Conservation (phyloP, 2,329 filamentous ascomycete species). For the Sarocladiaceae sp. region DNA sequence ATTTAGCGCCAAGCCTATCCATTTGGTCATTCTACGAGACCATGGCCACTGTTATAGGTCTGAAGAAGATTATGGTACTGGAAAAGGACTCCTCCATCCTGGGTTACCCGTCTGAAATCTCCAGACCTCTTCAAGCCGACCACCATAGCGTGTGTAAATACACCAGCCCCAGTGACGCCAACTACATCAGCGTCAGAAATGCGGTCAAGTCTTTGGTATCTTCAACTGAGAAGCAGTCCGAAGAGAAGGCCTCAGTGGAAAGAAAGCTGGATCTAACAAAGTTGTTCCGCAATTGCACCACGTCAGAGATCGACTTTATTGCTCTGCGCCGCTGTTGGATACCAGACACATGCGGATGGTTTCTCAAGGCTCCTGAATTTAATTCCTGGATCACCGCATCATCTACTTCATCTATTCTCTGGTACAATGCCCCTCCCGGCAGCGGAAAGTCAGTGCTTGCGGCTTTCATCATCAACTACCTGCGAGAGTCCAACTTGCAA, state of each 20-base stretch:
- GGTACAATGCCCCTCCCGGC: conserved; percentile 26
- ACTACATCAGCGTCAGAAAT: conserved; percentile 29
- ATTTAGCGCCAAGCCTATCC: no score
- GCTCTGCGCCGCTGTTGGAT: no score
- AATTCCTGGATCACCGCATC: conserved; percentile 13
- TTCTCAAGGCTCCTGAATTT: conserved; percentile 17
- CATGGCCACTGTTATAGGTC: no score
- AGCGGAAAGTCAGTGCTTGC: conserved; percentile 31
- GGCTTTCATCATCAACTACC: conserved; percentile 24
- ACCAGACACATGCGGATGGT: conserved; percentile 17
- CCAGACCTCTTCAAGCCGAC: conserved; percentile 33
- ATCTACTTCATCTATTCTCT: conserved; percentile 27
- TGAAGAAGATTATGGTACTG: no score
- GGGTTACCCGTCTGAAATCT: conserved; percentile 35
- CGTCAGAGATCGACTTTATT: no score
- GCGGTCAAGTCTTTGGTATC: conserved; percentile 21
- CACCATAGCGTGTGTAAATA: conserved; percentile 40
- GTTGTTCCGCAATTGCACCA: no score
- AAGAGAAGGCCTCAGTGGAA: conserved; percentile 10
- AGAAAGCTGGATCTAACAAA: conserved; percentile 23
- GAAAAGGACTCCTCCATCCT: conserved; percentile 36
- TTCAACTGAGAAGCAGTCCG: conserved; percentile 7
- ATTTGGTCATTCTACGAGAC: no score
- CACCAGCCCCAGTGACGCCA: conserved; percentile 26
- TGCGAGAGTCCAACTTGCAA: conserved; percentile 12